phyloP scores from a whole-genome alignment of 129 eudicot genomes.

The Lactuca saligna region DNA sequence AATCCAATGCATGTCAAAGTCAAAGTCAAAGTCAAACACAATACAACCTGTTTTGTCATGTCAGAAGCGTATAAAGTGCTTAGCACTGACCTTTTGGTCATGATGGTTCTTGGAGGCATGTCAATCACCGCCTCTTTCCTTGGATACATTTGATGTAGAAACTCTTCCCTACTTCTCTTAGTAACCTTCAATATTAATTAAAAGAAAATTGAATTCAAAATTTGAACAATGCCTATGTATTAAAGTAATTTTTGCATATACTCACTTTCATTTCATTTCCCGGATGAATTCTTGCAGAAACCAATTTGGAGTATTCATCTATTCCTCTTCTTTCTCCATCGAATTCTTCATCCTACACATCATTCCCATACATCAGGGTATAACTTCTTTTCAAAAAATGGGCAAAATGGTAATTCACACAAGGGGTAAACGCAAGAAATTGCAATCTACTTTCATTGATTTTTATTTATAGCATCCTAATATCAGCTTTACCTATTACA shows the following conservation, averaged over 20 bases:
- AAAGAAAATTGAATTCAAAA: background rate
- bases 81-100: conserved; percentile 49
- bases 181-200: conserved; percentile 33
- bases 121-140: conserved; percentile 40
- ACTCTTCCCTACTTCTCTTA: conserved; percentile 61
- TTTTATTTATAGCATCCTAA: too few species aligned
- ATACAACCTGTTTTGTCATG: background rate
- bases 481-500: too few species aligned
- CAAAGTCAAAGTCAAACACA: background rate
- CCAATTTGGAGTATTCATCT: conserved; percentile 41
- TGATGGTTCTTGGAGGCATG: conserved; percentile 35
- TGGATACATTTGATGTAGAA: conserved; percentile 38
- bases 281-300: conserved; percentile 33
- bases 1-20: too few species aligned
- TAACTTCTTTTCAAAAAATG: background rate
- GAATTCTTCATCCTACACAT: conserved; percentile 45
- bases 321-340: conserved; percentile 43
- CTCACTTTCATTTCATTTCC: conserved; percentile 58
- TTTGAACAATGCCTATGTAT: background rate
- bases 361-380: conserved; percentile 17
- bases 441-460: too few species aligned
- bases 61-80: background rate
- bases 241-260: conserved; percentile 7
- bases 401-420: background rate
- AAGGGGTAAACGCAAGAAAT: too few species aligned